Percentiles rank a stretch among this genome's conserved stretches.
phyloP scores from a whole-genome alignment of 208 protist genomes.

The Trypanosoma melophagium region DNA sequence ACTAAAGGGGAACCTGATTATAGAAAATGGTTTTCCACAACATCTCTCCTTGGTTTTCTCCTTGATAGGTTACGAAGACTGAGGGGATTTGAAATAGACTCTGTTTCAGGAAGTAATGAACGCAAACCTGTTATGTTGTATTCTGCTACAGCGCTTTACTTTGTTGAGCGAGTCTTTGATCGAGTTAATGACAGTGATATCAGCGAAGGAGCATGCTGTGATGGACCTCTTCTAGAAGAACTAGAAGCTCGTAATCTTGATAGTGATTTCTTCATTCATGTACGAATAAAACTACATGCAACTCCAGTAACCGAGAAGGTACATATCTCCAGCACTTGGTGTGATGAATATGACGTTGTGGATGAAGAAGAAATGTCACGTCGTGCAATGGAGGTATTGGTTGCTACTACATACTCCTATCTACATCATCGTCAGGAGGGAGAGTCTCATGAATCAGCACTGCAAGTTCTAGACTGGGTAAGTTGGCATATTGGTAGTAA shows the following conservation, averaged over 20 bases:
- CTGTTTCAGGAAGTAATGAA: neutral
- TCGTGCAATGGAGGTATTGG: constrained; percentile 21
- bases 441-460: neutral
- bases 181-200: constrained; percentile 2
- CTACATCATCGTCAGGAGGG: neutral
- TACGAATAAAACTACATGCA: constrained; percentile 9
- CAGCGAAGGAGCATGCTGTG: neutral
- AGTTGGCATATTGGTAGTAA: constrained; percentile 15
- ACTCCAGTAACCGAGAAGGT: neutral
- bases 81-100: constrained; percentile 7
- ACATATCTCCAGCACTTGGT: neutral
- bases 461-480: constrained; percentile 19
- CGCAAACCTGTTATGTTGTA: constrained; percentile 6
- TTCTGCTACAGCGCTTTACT: neutral
- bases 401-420: constrained; percentile 5
- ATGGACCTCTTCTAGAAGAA: constrained; percentile 17
- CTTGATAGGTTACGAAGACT: constrained; percentile 4
- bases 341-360: constrained; percentile 3
- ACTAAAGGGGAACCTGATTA: neutral
- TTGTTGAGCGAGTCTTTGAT: constrained; percentile 21
- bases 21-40: neutral
- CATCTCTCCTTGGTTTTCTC: constrained; percentile 13
- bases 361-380: constrained; percentile 22
- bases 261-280: constrained; percentile 18
- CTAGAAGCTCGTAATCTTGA: constrained; percentile 14